These are phyloP conservation scores for Singerocomus inundabilis DNA, from an alignment of 1,284 basidiomycete species.

Conservation along the genomic window DNA sequence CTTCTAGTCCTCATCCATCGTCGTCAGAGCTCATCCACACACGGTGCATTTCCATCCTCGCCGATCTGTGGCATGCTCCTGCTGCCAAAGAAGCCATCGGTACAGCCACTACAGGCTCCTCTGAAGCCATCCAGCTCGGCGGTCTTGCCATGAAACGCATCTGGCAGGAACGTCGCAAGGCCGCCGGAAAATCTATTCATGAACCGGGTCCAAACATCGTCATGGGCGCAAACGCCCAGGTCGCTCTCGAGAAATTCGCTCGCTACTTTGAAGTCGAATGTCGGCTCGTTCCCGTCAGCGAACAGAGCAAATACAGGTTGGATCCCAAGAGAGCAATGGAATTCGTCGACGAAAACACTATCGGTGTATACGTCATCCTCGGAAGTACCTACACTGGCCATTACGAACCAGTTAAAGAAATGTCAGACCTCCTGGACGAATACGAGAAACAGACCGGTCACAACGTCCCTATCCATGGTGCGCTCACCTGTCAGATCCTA, in stretches of 20 bases:
- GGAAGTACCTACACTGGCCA: slow-evolving; percentile 92
- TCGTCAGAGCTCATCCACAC: slow-evolving; percentile 67
- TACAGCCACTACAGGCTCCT: slow-evolving; percentile 92
- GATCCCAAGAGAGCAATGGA: slow-evolving; percentile 85
- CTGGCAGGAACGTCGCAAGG: slow-evolving; percentile 90
- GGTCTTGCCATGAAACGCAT: slow-evolving; percentile 93
- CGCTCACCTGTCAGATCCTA: slow-evolving; percentile 30
- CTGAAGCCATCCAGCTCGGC: slow-evolving; percentile 91
- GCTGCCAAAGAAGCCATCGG: slow-evolving; percentile 73
- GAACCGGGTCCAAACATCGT: slow-evolving; percentile 80
- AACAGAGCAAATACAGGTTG: slow-evolving; percentile 78
- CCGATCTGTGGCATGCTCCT: slow-evolving; percentile 92
- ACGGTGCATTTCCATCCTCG: slow-evolving; percentile 83
- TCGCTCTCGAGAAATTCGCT: slow-evolving; percentile 89
- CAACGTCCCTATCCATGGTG: slow-evolving; percentile 81
- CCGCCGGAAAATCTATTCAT: slow-evolving; percentile 81
- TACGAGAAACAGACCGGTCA: slow-evolving; percentile 82
- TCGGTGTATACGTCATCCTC: slow-evolving; percentile 78
- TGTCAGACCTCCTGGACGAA: slow-evolving; percentile 82
- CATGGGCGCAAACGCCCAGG: slow-evolving; percentile 84
- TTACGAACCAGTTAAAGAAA: slow-evolving; percentile 89
- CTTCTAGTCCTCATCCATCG: background rate
- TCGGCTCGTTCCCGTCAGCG: slow-evolving; percentile 75
- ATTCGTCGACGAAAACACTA: slow-evolving; percentile 90
- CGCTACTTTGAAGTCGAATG: slow-evolving; percentile 90